Evolutionary conservation across 2,329 filamentous ascomycete species (phyloP).

Genomic region (Chrysoporthe austroafricana): DNA sequence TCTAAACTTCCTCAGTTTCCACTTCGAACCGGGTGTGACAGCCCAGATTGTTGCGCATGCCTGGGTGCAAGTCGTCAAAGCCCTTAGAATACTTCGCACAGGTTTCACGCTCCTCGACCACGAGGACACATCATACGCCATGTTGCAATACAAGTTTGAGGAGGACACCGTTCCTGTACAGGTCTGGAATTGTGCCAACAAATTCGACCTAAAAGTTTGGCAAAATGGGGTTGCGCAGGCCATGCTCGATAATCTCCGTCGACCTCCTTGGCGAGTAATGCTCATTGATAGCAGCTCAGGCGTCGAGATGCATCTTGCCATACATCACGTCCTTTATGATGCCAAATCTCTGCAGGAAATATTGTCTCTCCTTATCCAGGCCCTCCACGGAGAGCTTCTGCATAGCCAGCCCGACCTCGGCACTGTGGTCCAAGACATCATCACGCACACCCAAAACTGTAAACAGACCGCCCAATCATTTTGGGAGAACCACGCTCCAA

Average conservation of each 20-base stretch:
- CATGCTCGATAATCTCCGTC: constrained; percentile 50
- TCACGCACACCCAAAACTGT: constrained; percentile 40
- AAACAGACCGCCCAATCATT: constrained; percentile 51
- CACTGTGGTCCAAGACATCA: constrained; percentile 44
- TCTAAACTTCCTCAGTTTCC: constrained; percentile 70
- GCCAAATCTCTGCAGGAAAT: constrained; percentile 72
- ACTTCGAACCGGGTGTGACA: constrained; percentile 47
- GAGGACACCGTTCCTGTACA: constrained; percentile 31
- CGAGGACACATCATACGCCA: constrained; percentile 67
- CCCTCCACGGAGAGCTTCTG: constrained; percentile 40
- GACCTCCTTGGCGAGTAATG: constrained; percentile 66
- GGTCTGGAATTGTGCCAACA: constrained; percentile 21
- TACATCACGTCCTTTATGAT: constrained; percentile 87
- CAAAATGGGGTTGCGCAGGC: constrained; percentile 37
- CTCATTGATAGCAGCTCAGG: constrained; percentile 43
- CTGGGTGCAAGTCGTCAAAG: constrained; percentile 59
- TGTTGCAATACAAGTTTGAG: constrained; percentile 62
- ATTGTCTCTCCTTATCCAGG: constrained; percentile 59
- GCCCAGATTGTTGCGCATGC: constrained; percentile 52
- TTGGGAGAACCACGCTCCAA: constrained; percentile 63
- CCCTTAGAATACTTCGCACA: constrained; percentile 75
- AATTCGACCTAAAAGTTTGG: constrained; percentile 44
- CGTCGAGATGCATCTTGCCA: constrained; percentile 48
- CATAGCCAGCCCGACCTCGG: constrained; percentile 33
- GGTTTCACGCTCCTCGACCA: constrained; percentile 71